phyloP scores from a whole-genome alignment of 2,329 filamentous ascomycete species.

The Ustulina deusta region DNA sequence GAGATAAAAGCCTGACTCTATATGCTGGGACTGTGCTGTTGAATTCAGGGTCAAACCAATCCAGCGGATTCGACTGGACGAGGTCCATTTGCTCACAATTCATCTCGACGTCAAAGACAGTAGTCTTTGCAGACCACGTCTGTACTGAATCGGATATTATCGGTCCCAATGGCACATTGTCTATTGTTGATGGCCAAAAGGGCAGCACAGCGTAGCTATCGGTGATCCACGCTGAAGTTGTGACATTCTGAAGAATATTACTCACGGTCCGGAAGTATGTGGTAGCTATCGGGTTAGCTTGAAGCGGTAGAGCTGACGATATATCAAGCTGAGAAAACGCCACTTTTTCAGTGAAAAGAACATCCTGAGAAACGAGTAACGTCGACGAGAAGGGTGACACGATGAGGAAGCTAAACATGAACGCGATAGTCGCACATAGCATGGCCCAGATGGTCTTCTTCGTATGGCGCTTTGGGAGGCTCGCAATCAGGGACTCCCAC shows the following conservation, averaged over 20 bases:
- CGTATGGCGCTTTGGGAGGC: conserved; percentile 26
- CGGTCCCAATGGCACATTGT: conserved; percentile 28
- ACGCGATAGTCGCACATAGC: conserved; percentile 28
- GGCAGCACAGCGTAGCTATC: conserved; percentile 36
- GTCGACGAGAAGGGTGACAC: conserved; percentile 40
- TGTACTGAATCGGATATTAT: conserved; percentile 31
- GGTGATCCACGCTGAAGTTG: conserved; percentile 38
- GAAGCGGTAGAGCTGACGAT: conserved; percentile 30
- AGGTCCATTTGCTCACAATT: conserved; percentile 31
- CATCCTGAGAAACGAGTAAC: conserved; percentile 35
- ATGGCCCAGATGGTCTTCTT: conserved; percentile 34
- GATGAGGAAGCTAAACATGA: conserved; percentile 36
- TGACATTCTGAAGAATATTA: conserved; percentile 39
- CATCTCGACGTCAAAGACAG: conserved; percentile 33
- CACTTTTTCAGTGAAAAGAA: conserved; percentile 30
- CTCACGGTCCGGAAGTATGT: conserved; percentile 40
- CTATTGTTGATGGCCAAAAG: conserved; percentile 32
- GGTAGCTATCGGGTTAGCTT: conserved; percentile 28
- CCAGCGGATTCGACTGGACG: not conserved
- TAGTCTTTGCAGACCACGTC: conserved; percentile 37
- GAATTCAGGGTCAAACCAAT: not conserved
- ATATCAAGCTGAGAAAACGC: conserved; percentile 34
- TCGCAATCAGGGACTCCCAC: conserved; percentile 33
- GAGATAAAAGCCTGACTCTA: conserved; percentile 3
- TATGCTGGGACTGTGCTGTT: not conserved